A percentile compares a stretch with the other conserved stretches of the same genome.
Evolutionary conservation across 2,329 filamentous ascomycete species (phyloP).

Genomic region (Xylariaceae sp.): DNA sequence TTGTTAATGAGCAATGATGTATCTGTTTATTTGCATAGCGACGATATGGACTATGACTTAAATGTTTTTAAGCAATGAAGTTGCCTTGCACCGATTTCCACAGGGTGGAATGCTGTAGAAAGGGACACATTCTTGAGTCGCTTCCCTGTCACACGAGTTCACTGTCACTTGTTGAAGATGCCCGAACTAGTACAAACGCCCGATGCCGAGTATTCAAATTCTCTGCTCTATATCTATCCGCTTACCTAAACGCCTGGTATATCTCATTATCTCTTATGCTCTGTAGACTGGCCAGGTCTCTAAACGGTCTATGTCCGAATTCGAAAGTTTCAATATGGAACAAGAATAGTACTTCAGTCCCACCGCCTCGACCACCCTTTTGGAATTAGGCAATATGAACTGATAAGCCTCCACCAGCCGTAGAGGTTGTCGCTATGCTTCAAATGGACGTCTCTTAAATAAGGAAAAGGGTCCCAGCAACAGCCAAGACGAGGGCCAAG

Average conservation of each 20-base stretch:
- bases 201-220: background rate
- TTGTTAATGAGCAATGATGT: constrained; percentile 63
- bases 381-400: background rate
- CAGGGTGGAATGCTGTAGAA: background rate
- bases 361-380: too few species aligned
- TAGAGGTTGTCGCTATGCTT: background rate
- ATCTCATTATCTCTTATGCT: background rate
- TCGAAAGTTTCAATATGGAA: background rate
- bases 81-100: too few species aligned
- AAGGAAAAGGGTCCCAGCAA: constrained; percentile 12
- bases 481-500: constrained; percentile 2
- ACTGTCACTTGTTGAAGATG: background rate
- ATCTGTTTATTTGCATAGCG: constrained; percentile 1
- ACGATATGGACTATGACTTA: background rate
- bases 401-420: background rate
- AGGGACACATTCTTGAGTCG: background rate
- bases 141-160: too few species aligned
- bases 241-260: constrained; percentile 18
- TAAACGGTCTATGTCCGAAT: background rate
- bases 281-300: background rate
- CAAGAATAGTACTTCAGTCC: background rate
- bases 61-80: background rate
- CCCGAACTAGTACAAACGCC: background rate
- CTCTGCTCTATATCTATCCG: constrained; percentile 6
- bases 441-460: background rate